Base-by-base conservation (phyloP, 2,329 filamentous ascomycete species). In the Penicillium thymicola region DNA sequence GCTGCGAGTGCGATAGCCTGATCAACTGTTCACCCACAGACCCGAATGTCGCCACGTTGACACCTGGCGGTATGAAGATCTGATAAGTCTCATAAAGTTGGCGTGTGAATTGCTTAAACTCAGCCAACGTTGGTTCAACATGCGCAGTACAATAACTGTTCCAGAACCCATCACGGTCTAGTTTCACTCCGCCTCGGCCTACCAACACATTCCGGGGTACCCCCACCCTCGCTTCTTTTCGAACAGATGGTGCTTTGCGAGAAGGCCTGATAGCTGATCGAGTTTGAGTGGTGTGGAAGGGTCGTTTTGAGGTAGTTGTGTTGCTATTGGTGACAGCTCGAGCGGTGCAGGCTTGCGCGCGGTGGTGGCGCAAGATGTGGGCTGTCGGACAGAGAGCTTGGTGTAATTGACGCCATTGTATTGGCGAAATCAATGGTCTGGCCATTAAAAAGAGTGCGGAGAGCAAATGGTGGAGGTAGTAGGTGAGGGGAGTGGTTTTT, bases 11-110 rank as follows among this genome's bases (percentile, higher is more conserved):
- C 2, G 63, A 50, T 9, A 44, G 55, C 8, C 21, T 50, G 7
- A 66, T 43, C 41, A 70, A 28, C 16, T 61, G 47, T 25, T 41
- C 48, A 2, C 58, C 54, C 5, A 67, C 58, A 3, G 58, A 38
- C 30, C 47, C 51, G 28, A 68, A 70, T 1, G 54, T 65, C 3
- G 51, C 47, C 23, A 61, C 23, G 40, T 41, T 50, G 41, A 68
- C 55, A 13, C 32, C 51, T 4, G 32, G 47, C 4, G 60, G 61
- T 9, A 64, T 16, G 4, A 54, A 1, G 2, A 25, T 2, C 13
- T 18, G 30, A 5, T 55, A 54, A 10, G 32, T 23, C 11, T 59
- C 48, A 32, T 65, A 63, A 0, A 58, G 2, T 7, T 16, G 14
- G 14, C 32, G 23, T 7, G 38, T 23, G 1, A 16, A 2, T 4